These are phyloP conservation scores for Acacia acuminata DNA, from an alignment of 306 rosid genomes.

Conservation along the genomic window DNA sequence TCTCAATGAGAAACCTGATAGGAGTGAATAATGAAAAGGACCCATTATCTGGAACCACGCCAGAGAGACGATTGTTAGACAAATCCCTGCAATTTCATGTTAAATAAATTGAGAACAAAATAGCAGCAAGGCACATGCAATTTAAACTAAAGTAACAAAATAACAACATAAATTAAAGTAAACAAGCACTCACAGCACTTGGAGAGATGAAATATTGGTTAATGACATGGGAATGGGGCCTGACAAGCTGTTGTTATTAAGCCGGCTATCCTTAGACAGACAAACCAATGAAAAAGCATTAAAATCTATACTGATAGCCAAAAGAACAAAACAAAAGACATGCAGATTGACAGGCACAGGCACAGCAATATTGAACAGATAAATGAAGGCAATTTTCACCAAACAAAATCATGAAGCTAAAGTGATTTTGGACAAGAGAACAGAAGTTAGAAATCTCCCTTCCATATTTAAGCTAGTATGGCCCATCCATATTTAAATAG, in stretches of 20 bases:
- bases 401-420: background rate
- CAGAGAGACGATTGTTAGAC: constrained; percentile 84
- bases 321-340: background rate
- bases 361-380: background rate
- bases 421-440: background rate
- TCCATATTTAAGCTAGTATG: background rate
- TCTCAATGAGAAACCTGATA: constrained; percentile 64
- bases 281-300: constrained; percentile 38
- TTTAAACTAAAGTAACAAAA: constrained; percentile 16
- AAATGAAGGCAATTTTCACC: background rate
- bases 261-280: constrained; percentile 89
- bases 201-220: constrained; percentile 90
- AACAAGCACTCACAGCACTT: constrained; percentile 84
- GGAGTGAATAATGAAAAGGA: constrained; percentile 98
- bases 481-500: background rate
- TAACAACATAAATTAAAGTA: constrained; percentile 6
- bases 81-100: constrained; percentile 70
- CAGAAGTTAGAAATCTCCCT: background rate
- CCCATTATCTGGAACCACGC: constrained; percentile 93
- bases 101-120: constrained; percentile 8
- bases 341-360: constrained; percentile 4
- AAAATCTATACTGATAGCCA: constrained; percentile 33
- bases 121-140: constrained; percentile 12
- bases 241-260: constrained; percentile 87
- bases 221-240: constrained; percentile 96